Base-by-base conservation (phyloP, 345 rosid genomes). In the Erucastrum elatum region DNA sequence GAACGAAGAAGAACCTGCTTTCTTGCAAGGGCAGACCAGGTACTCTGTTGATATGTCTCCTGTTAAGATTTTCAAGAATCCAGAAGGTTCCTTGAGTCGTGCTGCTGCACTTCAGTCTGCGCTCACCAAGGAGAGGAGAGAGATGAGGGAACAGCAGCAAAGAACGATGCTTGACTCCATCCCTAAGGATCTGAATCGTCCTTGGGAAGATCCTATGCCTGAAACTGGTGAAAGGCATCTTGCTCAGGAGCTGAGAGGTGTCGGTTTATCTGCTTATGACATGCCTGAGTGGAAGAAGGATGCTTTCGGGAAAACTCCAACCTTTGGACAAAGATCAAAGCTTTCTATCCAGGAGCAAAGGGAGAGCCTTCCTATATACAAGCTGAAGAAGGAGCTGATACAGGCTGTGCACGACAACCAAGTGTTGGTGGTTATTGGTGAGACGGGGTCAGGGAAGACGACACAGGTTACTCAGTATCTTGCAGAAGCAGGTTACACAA, bases 211-310 rank as follows among this genome's bases (percentile, higher is more conserved):
- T 53, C 97, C 96, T 68, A 90, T 89, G 92, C 97, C 97, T 0
- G 95, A 92, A 88, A 89, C 84, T 27, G 97, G 97, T 39, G 97
- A 90, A 84, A 90, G 97, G 75, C 89, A 87, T 88, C 97, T 94
- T 15, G 97, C 97, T 1, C 97, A 92, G 78, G 97, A 94, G 84
- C 91, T 94, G 55, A 85, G 97, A 44, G 97, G 95, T 71, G 95
- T 90, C 59, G 98, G 96, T 11, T 78, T 89, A 77, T 94, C 98
- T 25, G 97, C 97, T 51, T 90, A 88, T 78, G 92, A 88, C 80
- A 89, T 88, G 90, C 97, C 97, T 8, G 92, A 92, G 72, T 94
- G 98, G 98, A 92, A 94, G 87, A 94, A 91, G 84, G 97, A 92
- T 79, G 91, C 97, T 15, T 91, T 83, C 75, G 94, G 91, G 16